A percentile compares a stretch with the other conserved stretches of the same genome.
These are phyloP conservation scores for Solanum bulbocastanum DNA, from an alignment of 257 asterid species.

Conservation along the genomic window DNA sequence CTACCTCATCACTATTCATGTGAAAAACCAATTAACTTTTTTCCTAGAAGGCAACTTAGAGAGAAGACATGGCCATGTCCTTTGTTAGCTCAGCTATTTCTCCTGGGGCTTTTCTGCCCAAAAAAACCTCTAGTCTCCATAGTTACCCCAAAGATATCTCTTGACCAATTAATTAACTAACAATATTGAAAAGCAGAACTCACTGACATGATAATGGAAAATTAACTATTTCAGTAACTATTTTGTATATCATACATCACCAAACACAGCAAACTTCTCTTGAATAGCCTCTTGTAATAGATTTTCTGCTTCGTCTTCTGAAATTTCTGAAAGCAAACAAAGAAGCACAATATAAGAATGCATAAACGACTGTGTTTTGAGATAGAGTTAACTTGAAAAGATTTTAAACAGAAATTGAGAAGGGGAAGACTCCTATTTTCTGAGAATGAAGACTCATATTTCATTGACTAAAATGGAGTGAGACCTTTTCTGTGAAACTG, in stretches of 20 bases:
- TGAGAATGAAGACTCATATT: background rate
- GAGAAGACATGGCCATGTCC: background rate
- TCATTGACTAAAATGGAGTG: background rate
- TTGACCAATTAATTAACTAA: background rate
- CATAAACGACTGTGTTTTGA: background rate
- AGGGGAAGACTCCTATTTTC: background rate
- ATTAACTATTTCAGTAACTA: background rate
- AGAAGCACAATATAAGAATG: background rate
- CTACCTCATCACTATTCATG: background rate
- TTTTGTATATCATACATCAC: constrained; percentile 58
- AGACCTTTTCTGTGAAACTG: background rate
- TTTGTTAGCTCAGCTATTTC: background rate
- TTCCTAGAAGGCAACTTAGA: background rate
- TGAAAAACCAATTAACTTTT: background rate
- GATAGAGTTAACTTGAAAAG: background rate
- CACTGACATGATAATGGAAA: background rate
- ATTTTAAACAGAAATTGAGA: background rate
- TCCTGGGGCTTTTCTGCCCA: background rate
- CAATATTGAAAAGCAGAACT: background rate
- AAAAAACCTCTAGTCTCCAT: background rate
- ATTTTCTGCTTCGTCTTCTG: constrained; percentile 98
- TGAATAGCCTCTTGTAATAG: constrained; percentile 93
- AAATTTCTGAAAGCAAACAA: constrained; percentile 52
- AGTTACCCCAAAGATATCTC: background rate
- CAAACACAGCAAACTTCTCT: constrained; percentile 89